Percentiles rank a stretch among this genome's conserved stretches.
Conservation (phyloP, 441 rosid genomes). For the Gossypium davidsonii region DNA sequence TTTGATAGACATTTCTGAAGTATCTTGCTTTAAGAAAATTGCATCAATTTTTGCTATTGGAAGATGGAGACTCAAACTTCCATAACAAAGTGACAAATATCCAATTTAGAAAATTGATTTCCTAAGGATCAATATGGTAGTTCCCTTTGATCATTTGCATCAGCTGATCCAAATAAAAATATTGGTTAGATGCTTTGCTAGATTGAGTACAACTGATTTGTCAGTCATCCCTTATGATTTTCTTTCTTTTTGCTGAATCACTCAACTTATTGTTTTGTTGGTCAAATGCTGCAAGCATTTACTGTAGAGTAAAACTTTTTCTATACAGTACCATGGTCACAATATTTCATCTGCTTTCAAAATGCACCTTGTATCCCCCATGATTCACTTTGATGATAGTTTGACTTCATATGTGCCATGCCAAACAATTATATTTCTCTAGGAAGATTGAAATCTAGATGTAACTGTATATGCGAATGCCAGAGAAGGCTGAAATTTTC, state of each 20-base stretch:
- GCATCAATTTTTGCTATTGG: neutral
- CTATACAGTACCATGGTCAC: neutral
- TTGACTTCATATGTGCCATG: neutral
- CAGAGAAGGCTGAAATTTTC: neutral
- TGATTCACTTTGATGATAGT: neutral
- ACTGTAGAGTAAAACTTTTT: neutral
- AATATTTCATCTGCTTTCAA: neutral
- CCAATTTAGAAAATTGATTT: neutral
- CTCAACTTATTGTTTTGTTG: neutral
- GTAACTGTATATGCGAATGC: neutral
- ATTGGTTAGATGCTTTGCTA: neutral
- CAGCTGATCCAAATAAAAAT: neutral
- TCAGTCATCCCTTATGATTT: neutral
- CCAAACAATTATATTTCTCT: neutral
- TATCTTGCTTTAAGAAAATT: constrained; percentile 1
- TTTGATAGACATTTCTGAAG: constrained; percentile 4
- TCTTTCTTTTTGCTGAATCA: neutral
- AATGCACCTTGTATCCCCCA: neutral
- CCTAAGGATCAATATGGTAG: neutral
- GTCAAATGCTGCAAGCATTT: neutral
- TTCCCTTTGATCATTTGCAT: neutral
- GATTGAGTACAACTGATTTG: neutral
- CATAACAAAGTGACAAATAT: neutral
- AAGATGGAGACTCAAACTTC: neutral
- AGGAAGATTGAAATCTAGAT: constrained; percentile 1